Percentiles rank a stretch among this genome's conserved stretches.
These are phyloP conservation scores for Periconia sp. DNA, from an alignment of 2,329 filamentous ascomycete species.

Conservation along the genomic window DNA sequence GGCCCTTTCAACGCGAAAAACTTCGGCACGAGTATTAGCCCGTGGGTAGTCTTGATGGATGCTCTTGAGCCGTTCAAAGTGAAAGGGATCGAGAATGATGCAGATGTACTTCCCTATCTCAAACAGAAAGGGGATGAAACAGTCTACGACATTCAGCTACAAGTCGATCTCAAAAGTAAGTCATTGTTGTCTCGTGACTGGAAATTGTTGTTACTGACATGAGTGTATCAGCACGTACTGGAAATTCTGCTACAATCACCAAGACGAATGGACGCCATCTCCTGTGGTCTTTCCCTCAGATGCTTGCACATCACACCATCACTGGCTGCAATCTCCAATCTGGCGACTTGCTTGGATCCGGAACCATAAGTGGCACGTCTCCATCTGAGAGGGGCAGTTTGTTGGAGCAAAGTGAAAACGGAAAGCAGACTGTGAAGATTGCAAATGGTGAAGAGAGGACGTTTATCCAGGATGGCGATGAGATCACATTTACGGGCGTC, in stretches of 20 bases:
- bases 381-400: constrained; percentile 66
- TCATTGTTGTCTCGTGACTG: constrained; percentile 13
- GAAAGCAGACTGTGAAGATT: constrained; percentile 65
- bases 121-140: constrained; percentile 61
- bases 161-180: constrained; percentile 62
- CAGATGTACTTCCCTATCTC: constrained; percentile 63
- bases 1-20: constrained; percentile 86
- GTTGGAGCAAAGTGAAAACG: constrained; percentile 70
- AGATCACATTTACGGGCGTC: constrained; percentile 65
- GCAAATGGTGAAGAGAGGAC: constrained; percentile 66
- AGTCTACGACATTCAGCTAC: constrained; percentile 69
- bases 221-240: constrained; percentile 43
- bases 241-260: constrained; percentile 60
- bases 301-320: constrained; percentile 77
- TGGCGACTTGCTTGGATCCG: constrained; percentile 75
- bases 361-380: constrained; percentile 71
- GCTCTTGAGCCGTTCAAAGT: constrained; percentile 70
- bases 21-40: constrained; percentile 74
- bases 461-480: constrained; percentile 76
- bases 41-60: constrained; percentile 78
- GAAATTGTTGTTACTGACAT: constrained; percentile 6
- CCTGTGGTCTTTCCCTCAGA: constrained; percentile 81
- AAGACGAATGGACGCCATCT: constrained; percentile 66
- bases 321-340: constrained; percentile 74
- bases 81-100: constrained; percentile 57